phyloP scores from a whole-genome alignment of 2,329 filamentous ascomycete species.

The Chrysosporium queenslandicum region DNA sequence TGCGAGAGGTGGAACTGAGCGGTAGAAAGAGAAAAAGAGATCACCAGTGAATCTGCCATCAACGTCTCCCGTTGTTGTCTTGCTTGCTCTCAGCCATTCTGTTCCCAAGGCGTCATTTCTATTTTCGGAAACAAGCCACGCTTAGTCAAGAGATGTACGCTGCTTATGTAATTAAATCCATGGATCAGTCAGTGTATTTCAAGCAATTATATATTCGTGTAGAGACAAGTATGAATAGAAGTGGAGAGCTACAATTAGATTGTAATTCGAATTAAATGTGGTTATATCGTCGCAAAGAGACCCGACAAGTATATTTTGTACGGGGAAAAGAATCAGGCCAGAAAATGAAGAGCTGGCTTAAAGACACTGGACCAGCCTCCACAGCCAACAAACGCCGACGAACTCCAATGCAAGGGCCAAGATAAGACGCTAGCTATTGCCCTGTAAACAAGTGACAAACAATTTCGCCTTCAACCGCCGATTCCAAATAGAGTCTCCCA shows the following conservation, averaged over 20 bases:
- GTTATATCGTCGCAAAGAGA: background rate
- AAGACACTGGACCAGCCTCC: background rate
- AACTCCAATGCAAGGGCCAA: background rate
- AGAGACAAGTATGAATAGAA: background rate
- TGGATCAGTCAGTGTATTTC: no score
- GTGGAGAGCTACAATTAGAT: background rate
- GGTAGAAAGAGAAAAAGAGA: background rate
- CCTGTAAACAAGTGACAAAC: background rate
- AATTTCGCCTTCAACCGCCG: no score
- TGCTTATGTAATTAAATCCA: no score
- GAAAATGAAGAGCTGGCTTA: background rate
- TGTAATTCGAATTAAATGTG: background rate
- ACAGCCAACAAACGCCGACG: background rate
- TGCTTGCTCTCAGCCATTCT: background rate
- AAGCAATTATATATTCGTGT: background rate
- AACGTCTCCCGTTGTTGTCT: background rate
- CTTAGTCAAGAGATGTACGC: no score
- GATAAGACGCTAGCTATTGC: background rate
- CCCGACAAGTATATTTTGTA: background rate
- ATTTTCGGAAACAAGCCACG: constrained; percentile 2
- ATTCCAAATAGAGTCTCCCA: background rate
- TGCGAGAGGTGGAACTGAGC: background rate
- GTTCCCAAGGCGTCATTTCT: background rate
- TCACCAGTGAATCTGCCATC: background rate
- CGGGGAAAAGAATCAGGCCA: background rate